Evolutionary conservation across 2,329 filamentous ascomycete species (phyloP).

Genomic region (Colletotrichum lentis): DNA sequence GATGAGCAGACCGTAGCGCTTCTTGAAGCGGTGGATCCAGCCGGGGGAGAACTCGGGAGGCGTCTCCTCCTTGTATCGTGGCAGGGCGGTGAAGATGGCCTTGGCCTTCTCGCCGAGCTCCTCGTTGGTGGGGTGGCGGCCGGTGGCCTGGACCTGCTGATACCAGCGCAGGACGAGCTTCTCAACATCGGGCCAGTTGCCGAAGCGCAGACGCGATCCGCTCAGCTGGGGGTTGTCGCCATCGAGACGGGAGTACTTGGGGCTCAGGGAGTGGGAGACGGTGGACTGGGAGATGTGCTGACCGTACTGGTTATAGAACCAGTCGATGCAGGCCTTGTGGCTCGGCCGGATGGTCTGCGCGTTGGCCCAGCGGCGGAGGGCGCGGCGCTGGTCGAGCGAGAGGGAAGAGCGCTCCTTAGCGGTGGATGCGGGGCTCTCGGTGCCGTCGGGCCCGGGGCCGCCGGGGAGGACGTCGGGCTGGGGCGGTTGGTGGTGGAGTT

Average conservation of each 20-base stretch:
- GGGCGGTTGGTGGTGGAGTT: slow-evolving; percentile 29
- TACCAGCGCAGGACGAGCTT: slow-evolving; percentile 66
- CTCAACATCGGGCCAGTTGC: slow-evolving; percentile 71
- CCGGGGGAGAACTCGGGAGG: slow-evolving; percentile 69
- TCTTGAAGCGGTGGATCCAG: slow-evolving; percentile 72
- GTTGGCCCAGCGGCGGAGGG: slow-evolving; percentile 67
- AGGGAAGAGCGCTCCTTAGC: slow-evolving; percentile 65
- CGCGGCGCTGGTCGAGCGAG: slow-evolving; percentile 69
- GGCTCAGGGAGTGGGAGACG: slow-evolving; percentile 68
- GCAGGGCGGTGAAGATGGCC: slow-evolving; percentile 64
- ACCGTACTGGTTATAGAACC: slow-evolving; percentile 66
- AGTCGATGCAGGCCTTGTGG: slow-evolving; percentile 70
- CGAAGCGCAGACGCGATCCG: slow-evolving; percentile 68
- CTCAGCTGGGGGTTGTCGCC: slow-evolving; percentile 67
- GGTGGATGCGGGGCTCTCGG: slow-evolving; percentile 23
- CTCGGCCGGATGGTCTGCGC: slow-evolving; percentile 64
- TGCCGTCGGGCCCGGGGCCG: slow-evolving; percentile 21
- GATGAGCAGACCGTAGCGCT: slow-evolving; percentile 67
- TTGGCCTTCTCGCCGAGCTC: slow-evolving; percentile 70
- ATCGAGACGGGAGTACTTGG: slow-evolving; percentile 69
- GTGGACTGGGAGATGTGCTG: slow-evolving; percentile 70
- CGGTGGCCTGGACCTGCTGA: slow-evolving; percentile 59
- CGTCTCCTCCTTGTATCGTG: slow-evolving; percentile 67
- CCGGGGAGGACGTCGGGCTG: slow-evolving; percentile 28
- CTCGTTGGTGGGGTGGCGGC: slow-evolving; percentile 68